Base-by-base conservation (phyloP, 495 filamentous ascomycete genomes). In the Cairneyella variabilis region DNA sequence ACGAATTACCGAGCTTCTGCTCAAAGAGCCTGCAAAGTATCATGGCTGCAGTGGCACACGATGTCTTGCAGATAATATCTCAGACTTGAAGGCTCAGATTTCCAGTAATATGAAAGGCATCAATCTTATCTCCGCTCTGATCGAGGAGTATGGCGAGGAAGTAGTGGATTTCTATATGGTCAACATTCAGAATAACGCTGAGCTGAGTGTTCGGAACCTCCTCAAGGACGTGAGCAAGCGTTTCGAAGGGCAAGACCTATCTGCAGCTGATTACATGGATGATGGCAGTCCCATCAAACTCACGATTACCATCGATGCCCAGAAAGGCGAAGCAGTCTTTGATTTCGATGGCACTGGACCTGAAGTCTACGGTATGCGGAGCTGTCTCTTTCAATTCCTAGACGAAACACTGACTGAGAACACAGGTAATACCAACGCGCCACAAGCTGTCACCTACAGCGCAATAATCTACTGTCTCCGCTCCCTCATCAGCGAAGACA, bases 381-480 rank as follows among this genome's bases (percentile, higher is more conserved):
- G 4, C 23, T 16, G n/a, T 37, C 40, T n/a, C 18, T 27, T 22
- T 14, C 16, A 14, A 14, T 25, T 40, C 45, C n/a, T 2, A 26
- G 30, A n/a, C n/a, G n/a, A n/a, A 32, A 22, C 17, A 9, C 39
- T 28, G 20, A 21, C 52, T 42, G 21, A 26, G 14, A 8, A n/a
- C 6, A 18, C 47, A 61, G 58, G 59, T 49, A 96, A 95, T 68
- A 91, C 88, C 71, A 97, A 98, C 64, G 93, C 93, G 9, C 93
- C 93, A 1, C 81, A 95, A 72, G 91, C 93, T 21, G 88, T 98
- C 43, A 95, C 91, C 1, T 95, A 92, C 71, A 89, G 84, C 11
- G 93, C 93, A 43, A 96, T 97, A 61, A 98, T 98, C 66, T 98
- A 97, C 75, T 91, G 90, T 57, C 78, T 98, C 18, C 85, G 93